Base-by-base conservation (phyloP, 495 filamentous ascomycete genomes). In the Daldinia grandis region DNA sequence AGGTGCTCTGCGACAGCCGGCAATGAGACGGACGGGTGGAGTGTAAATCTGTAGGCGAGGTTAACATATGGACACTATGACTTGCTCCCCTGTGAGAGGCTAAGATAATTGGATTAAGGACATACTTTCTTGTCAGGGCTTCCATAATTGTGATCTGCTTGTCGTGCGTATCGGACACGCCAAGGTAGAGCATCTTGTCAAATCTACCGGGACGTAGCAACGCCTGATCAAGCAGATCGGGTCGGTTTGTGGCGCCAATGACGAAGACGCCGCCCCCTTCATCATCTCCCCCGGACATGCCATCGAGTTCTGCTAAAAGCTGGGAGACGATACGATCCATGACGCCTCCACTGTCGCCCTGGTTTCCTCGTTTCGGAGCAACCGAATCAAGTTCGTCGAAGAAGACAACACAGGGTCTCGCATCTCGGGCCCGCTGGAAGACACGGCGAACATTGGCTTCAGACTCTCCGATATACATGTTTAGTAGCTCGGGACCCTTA, bases 381-480 rank as follows among this genome's bases (percentile, higher is more conserved):
- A 99, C 96, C 0, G 93, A 97, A 74, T 99, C 95, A 72, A 99
- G 78, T 80, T 99, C 95, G 71, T 99, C 95, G 72, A 99, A 99
- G 85, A 99, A 99, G 25, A 99, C 95, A 47, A 98, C 95, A 71
- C 95, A 99, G 1, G 95, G 95, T n/a, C 95, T 84, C 8, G 95
- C 95, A 80, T 98, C 95, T 8, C 96, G 85, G 7, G 95, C 95
- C 12, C 94, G 86, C 81, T 97, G 95, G 83, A 99, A 99, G 3
- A 99, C 96, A 5, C 96, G 86, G 3, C 95, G 90, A 10, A 99
- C 95, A 74, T 98, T 98, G 51, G 96, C 96, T 83, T 99, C 95
- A 8, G 93, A 97, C 79, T 98, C 95, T 80, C 95, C 95, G 76
- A 99, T 98, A 76, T 99, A 99, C 95, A 98, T 99, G 76, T 99